Conservation (phyloP, 169 alveolate species). For the Plasmodium inui region DNA sequence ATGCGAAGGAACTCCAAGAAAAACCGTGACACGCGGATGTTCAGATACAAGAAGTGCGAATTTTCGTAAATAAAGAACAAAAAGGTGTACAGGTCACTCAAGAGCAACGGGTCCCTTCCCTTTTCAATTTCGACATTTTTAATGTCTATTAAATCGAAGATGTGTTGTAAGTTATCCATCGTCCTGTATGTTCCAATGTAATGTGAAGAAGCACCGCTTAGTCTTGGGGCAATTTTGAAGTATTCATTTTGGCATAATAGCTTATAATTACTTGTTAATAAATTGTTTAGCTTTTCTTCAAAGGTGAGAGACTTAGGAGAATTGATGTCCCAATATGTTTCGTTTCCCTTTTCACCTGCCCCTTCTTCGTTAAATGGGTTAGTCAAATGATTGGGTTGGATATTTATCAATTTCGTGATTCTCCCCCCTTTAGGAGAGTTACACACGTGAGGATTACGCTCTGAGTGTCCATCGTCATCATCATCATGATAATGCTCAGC, state of each 20-base stretch:
- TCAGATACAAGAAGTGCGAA: conserved; percentile 25
- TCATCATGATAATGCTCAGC: no score
- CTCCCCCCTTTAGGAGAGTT: background rate
- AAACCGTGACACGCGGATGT: conserved; percentile 30
- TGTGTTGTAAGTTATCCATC: conserved; percentile 15
- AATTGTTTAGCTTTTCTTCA: conserved; percentile 34
- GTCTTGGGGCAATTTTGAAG: background rate
- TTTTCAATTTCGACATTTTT: conserved; percentile 38
- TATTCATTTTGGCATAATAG: background rate
- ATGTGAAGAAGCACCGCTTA: background rate
- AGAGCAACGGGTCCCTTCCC: conserved; percentile 7
- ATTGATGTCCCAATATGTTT: background rate
- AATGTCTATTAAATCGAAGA: conserved; percentile 41
- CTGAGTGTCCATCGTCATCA: background rate
- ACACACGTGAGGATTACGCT: background rate
- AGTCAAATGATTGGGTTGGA: background rate
- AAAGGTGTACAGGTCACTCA: conserved; percentile 43
- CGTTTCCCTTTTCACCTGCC: background rate
- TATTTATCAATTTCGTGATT: conserved; percentile 1
- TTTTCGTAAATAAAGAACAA: conserved; percentile 69
- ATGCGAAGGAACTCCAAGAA: conserved; percentile 48
- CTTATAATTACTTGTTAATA: conserved; percentile 18
- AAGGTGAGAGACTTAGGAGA: background rate
- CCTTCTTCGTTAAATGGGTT: background rate
- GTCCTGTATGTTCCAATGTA: background rate